These are phyloP conservation scores for Blastosporella zonata DNA, from an alignment of 1,284 basidiomycete genomes.

Conservation along the genomic window DNA sequence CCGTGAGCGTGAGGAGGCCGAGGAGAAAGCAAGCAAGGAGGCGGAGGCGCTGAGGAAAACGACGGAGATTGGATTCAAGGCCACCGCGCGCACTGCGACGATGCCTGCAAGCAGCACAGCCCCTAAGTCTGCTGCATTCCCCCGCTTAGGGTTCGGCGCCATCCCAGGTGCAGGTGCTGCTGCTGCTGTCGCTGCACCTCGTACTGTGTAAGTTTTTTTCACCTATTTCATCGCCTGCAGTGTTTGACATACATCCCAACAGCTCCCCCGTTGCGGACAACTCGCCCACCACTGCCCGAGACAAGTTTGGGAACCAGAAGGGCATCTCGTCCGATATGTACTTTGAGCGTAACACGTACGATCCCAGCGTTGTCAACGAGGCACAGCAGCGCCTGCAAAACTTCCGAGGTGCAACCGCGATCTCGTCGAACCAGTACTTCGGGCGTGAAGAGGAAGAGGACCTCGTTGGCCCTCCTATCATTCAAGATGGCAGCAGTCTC, in stretches of 20 bases:
- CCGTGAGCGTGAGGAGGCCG: conserved; percentile 72
- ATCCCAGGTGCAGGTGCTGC: conserved; percentile 61
- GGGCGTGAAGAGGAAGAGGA: conserved; percentile 83
- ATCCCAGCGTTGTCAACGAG: conserved; percentile 70
- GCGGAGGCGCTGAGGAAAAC: conserved; percentile 45
- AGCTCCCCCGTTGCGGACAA: conserved; percentile 48
- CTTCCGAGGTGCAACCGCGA: conserved; percentile 92
- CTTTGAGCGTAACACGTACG: conserved; percentile 90
- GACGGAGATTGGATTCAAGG: conserved; percentile 39
- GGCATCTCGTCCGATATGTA: conserved; percentile 98
- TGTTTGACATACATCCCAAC: neutral
- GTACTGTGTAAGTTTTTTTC: conserved; percentile 36
- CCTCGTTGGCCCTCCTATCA: conserved; percentile 41
- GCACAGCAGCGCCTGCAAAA: conserved; percentile 80
- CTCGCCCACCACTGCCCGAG: conserved; percentile 78
- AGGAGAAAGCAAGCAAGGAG: conserved; percentile 59
- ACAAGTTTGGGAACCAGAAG: conserved; percentile 92
- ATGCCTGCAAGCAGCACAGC: conserved; percentile 19
- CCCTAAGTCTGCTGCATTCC: conserved; percentile 56
- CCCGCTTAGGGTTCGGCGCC: conserved; percentile 85
- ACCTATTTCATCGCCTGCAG: neutral
- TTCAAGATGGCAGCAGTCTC: conserved; percentile 66
- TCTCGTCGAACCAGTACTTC: conserved; percentile 95
- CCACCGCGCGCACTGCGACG: conserved; percentile 19
- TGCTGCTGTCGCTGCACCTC: conserved; percentile 45